Evolutionary conservation across 2,329 filamentous ascomycete genomes (phyloP).

Genomic region (Davidsoniella eucalypti): DNA sequence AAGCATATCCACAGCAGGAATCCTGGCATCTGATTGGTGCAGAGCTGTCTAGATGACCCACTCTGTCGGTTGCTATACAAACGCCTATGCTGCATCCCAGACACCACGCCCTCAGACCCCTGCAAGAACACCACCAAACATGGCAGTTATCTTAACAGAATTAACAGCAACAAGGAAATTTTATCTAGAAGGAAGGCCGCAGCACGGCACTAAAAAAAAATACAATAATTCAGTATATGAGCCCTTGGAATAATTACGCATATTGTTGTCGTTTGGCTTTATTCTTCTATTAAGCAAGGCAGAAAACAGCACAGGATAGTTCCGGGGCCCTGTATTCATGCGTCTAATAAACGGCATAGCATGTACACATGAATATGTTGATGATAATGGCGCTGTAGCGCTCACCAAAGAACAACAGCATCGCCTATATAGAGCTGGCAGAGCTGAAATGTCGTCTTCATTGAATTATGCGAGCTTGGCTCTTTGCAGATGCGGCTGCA

Average conservation of each 20-base stretch:
- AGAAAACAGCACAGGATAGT: no score
- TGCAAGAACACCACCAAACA: neutral
- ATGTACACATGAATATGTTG: no score
- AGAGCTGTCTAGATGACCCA: neutral
- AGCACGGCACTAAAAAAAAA: neutral
- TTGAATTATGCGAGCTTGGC: no score
- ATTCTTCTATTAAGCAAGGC: no score
- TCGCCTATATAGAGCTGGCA: no score
- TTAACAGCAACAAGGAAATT: neutral
- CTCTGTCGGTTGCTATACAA: neutral
- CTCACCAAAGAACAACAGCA: no score
- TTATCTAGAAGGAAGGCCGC: neutral
- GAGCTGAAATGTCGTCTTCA: no score
- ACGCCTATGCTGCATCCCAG: neutral
- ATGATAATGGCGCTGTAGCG: no score
- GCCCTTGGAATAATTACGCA: neutral
- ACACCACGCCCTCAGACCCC: neutral
- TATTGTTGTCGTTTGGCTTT: no score
- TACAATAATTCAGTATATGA: neutral
- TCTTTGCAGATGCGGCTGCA: no score
- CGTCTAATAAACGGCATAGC: no score
- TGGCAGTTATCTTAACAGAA: neutral
- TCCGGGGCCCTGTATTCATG: no score
- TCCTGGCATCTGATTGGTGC: constrained; percentile 1
- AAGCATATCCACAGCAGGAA: neutral